Percentiles rank a stretch among this genome's conserved stretches.
phyloP scores from a whole-genome alignment of 768 basidiomycete genomes.

The Gymnopilus junonius region DNA sequence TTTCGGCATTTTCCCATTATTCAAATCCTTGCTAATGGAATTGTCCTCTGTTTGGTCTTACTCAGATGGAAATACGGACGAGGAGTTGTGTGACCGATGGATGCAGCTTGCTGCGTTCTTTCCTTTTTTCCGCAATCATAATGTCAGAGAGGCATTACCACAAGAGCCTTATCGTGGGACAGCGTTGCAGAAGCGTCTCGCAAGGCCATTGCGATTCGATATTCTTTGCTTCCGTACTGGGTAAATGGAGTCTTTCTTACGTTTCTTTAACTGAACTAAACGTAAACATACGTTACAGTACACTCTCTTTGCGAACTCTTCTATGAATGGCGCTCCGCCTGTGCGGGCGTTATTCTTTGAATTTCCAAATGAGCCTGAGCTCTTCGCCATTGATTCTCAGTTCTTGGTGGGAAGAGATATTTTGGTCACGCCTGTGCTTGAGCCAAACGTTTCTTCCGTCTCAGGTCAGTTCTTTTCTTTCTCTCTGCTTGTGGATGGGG shows the following conservation, averaged over 20 bases:
- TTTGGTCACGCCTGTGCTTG: slow-evolving; percentile 76
- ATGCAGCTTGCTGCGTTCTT: slow-evolving; percentile 83
- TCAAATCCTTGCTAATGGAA: not conserved
- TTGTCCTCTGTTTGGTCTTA: not conserved
- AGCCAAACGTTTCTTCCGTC: slow-evolving; percentile 69
- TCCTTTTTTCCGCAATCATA: slow-evolving; percentile 86
- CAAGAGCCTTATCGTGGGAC: slow-evolving; percentile 86
- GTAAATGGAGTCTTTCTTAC: slow-evolving; percentile 37
- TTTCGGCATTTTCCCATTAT: not conserved
- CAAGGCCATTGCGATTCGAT: slow-evolving; percentile 74
- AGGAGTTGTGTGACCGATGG: slow-evolving; percentile 85
- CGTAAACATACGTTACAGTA: slow-evolving; percentile 45
- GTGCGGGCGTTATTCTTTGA: slow-evolving; percentile 79
- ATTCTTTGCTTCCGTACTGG: slow-evolving; percentile 81
- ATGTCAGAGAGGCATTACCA: slow-evolving; percentile 62
- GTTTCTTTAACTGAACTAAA: not conserved
- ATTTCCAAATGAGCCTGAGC: slow-evolving; percentile 71
- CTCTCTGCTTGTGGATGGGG: not conserved
- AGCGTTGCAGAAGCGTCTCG: slow-evolving; percentile 77
- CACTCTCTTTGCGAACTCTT: slow-evolving; percentile 73
- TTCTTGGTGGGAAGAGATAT: slow-evolving; percentile 75
- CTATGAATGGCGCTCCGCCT: slow-evolving; percentile 66
- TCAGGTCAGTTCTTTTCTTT: slow-evolving; percentile 46
- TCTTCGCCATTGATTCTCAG: slow-evolving; percentile 66
- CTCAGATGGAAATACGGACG: slow-evolving; percentile 66